phyloP scores from a whole-genome alignment of 495 filamentous ascomycete genomes.

The Cercophora newfieldiana region DNA sequence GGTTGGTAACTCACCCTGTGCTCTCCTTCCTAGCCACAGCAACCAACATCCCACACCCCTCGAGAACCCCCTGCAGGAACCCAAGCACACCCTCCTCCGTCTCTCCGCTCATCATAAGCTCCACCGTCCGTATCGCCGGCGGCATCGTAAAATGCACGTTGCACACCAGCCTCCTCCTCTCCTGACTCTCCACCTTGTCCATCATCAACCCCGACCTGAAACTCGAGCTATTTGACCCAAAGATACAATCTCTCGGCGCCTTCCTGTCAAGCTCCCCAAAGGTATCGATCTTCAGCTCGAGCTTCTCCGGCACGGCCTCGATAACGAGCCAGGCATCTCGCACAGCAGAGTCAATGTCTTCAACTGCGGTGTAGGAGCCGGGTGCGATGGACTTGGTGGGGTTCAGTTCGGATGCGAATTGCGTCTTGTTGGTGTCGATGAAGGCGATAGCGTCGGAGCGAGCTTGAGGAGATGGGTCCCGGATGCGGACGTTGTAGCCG shows the following conservation, averaged over 20 bases:
- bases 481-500: constrained; percentile 18
- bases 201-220: constrained; percentile 51
- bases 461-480: constrained; percentile 10
- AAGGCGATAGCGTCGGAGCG: constrained; percentile 16
- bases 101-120: constrained; percentile 54
- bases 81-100: constrained; percentile 45
- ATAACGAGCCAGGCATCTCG: constrained; percentile 50
- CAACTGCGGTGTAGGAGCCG: constrained; percentile 24
- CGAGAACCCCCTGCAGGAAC: constrained; percentile 39
- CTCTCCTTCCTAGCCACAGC: constrained; percentile 43
- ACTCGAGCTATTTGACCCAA: constrained; percentile 52
- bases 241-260: constrained; percentile 44
- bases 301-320: constrained; percentile 55
- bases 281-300: constrained; percentile 50
- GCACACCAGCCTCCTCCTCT: constrained; percentile 29
- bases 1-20: constrained; percentile 34
- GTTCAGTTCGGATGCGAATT: constrained; percentile 12
- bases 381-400: constrained; percentile 3
- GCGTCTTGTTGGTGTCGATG: constrained; percentile 19
- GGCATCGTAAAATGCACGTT: constrained; percentile 59
- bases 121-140: constrained; percentile 45
- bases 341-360: constrained; percentile 41
- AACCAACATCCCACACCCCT: constrained; percentile 44
- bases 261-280: constrained; percentile 48
- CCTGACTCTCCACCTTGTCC: constrained; percentile 36